phyloP scores from a whole-genome alignment of 768 basidiomycete species.

The Boletellus ananas region DNA sequence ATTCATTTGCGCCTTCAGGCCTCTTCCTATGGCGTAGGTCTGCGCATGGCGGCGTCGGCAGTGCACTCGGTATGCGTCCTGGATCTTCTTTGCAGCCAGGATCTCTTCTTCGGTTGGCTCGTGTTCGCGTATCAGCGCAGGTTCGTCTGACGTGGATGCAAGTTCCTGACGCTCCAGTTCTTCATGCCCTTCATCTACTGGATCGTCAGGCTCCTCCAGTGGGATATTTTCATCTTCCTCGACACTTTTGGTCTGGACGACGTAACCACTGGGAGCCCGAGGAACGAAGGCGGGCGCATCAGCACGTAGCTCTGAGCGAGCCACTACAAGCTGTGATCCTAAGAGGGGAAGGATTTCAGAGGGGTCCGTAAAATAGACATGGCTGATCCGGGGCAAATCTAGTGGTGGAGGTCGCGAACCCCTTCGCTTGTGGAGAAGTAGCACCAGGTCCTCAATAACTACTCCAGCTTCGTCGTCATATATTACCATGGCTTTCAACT shows the following conservation, averaged over 20 bases:
- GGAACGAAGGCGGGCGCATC: conserved; percentile 21
- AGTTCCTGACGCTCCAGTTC: conserved; percentile 15
- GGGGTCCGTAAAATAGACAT: conserved; percentile 28
- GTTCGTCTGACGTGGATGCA: conserved; percentile 11
- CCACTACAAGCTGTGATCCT: conserved; percentile 9
- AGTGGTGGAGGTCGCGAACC: background rate
- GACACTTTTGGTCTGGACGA: background rate
- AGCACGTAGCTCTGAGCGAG: conserved; percentile 12
- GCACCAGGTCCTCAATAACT: conserved; percentile 21
- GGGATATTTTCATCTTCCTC: conserved; percentile 2
- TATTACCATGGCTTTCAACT: conserved; percentile 8
- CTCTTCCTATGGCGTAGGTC: conserved; percentile 11
- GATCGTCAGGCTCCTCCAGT: background rate
- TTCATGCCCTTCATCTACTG: conserved; percentile 4
- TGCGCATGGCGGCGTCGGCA: background rate
- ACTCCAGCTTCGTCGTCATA: conserved; percentile 8
- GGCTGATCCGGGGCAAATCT: conserved; percentile 20
- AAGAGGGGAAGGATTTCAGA: conserved; percentile 33
- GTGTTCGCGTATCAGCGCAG: conserved; percentile 13
- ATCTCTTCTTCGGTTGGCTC: conserved; percentile 27
- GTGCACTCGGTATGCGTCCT: conserved; percentile 14
- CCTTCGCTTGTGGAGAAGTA: conserved; percentile 19
- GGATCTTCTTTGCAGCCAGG: conserved; percentile 21
- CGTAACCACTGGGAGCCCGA: background rate
- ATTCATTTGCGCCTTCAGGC: conserved; percentile 19